Evolutionary conservation across 345 rosid species (phyloP).

Genomic region (Corchorus olitorius): DNA sequence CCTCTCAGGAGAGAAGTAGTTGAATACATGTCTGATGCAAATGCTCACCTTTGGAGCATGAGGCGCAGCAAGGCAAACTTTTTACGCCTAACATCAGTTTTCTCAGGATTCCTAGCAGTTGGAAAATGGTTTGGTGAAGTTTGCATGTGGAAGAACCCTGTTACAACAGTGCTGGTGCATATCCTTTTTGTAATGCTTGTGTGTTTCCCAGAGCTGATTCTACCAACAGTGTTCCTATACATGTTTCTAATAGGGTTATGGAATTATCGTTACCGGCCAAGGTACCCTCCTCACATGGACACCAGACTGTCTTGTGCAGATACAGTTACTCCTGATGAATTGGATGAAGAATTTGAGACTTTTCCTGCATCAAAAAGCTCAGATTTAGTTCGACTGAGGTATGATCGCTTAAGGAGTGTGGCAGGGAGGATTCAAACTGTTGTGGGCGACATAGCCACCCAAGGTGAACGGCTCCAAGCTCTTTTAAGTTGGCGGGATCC

Average conservation of each 20-base stretch:
- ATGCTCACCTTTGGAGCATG: conserved; percentile 96
- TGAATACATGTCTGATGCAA: conserved; percentile 84
- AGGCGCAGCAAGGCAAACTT: conserved; percentile 96
- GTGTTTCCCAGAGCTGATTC: conserved; percentile 73
- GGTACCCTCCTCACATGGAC: conserved; percentile 92
- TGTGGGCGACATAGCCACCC: conserved; percentile 90
- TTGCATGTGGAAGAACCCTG: conserved; percentile 81
- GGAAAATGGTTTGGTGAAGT: conserved; percentile 86
- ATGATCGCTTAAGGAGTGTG: conserved; percentile 78
- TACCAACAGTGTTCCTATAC: conserved; percentile 73
- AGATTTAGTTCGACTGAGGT: conserved; percentile 58
- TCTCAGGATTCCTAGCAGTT: conserved; percentile 57
- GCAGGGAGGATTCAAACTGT: conserved; percentile 86
- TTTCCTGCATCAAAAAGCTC: conserved; percentile 65
- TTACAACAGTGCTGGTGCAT: conserved; percentile 64
- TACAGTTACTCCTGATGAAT: conserved; percentile 71
- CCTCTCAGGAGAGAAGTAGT: conserved; percentile 82
- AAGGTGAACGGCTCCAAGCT: conserved; percentile 84
- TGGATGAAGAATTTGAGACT: conserved; percentile 84
- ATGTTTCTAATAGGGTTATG: conserved; percentile 79
- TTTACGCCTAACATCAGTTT: conserved; percentile 62
- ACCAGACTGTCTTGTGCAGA: conserved; percentile 81
- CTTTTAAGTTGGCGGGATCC: conserved; percentile 94
- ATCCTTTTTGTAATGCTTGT: conserved; percentile 63
- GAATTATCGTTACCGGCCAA: conserved; percentile 74